Evolutionary conservation across 2,329 filamentous ascomycete genomes (phyloP), one percentile per base, ranked within the genome.

Genomic region (Zarea fungicola): DNA sequence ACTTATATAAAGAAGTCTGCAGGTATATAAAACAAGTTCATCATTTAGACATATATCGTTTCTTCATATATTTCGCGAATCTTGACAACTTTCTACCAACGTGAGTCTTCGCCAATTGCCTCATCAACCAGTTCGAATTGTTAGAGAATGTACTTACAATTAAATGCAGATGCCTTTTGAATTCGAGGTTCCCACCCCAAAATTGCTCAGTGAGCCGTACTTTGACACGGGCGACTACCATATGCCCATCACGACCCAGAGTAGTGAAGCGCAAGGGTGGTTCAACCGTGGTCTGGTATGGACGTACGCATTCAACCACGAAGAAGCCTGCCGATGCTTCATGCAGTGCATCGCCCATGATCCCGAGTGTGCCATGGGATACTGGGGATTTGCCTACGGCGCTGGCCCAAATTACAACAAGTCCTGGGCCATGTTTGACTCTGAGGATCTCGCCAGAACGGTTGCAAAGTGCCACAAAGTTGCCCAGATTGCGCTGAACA

Each of bases 331-430:
- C 2, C 63, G 64, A 34, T 85, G 81, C 60, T 87, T 86, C 56
- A 67, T 79, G 54, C 67, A 70, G 31, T 81, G 80, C 6, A 74
- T 79, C 28, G 60, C 64, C 1, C 58, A 70, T 34, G 83, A 87
- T 54, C 57, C 67, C 0, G 57, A 64, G 1, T 85, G 78, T 52
- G 71, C 75, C 13, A 77, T 86, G 66, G 81, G 78, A 1, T 76
- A 83, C 54, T 87, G 83, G 83, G 83, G 83, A 0, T 63, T 84
- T 4, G 81, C 85, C 0, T 89, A 84, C 61, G 73, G 82, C 1
- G 65, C 85, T 0, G 86, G 85, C 0, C 85, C 86, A 1, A 89
- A 89, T 59, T 81, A 81, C 60, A 77, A 90, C 67, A 87, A 89
- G 58, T 80, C 85, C 0, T 89, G 86, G 86, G 74, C 79, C 28